Conservation (phyloP, 106 monocot species). For the Ottelia alismoides region DNA sequence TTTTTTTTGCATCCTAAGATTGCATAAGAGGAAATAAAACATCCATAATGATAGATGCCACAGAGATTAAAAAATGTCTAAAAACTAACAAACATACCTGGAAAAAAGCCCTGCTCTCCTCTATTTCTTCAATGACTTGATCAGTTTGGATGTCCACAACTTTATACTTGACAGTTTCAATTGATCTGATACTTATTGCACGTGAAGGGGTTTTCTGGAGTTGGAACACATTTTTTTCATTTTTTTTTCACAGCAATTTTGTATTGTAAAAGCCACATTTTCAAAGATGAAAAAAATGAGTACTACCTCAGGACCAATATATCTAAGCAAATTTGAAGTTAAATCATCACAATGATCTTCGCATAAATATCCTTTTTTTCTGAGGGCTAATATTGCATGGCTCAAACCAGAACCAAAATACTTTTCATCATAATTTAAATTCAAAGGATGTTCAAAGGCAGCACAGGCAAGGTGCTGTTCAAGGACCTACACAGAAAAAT, state of each 20-base stretch:
- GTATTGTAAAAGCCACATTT: no score
- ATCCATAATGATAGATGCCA: no score
- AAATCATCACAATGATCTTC: slow-evolving; percentile 17
- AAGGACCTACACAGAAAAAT: slow-evolving; percentile 31
- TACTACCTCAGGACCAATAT: slow-evolving; percentile 76
- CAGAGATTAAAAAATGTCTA: no score
- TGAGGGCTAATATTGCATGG: slow-evolving; percentile 29
- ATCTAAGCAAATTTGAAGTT: slow-evolving; percentile 45
- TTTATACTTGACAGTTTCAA: slow-evolving; percentile 61
- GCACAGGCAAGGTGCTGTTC: slow-evolving; percentile 86
- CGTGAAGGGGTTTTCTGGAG: slow-evolving; percentile 49
- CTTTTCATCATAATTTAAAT: slow-evolving; percentile 54
- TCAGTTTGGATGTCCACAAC: slow-evolving; percentile 44
- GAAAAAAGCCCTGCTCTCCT: slow-evolving; percentile 89
- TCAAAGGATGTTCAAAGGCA: slow-evolving; percentile 76
- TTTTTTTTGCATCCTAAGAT: no score
- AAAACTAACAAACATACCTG: slow-evolving; percentile 61
- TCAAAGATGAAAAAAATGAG: background rate
- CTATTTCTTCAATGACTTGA: slow-evolving; percentile 81
- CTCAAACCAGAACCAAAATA: slow-evolving; percentile 56
- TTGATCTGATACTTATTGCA: slow-evolving; percentile 57
- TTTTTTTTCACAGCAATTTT: background rate
- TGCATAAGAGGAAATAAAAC: no score
- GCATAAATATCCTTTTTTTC: slow-evolving; percentile 46
- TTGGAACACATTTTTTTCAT: background rate